Percentiles rank a stretch among this genome's conserved stretches.
Conservation (phyloP, 768 basidiomycete species). For the Sporobolomyces phaffii region DNA sequence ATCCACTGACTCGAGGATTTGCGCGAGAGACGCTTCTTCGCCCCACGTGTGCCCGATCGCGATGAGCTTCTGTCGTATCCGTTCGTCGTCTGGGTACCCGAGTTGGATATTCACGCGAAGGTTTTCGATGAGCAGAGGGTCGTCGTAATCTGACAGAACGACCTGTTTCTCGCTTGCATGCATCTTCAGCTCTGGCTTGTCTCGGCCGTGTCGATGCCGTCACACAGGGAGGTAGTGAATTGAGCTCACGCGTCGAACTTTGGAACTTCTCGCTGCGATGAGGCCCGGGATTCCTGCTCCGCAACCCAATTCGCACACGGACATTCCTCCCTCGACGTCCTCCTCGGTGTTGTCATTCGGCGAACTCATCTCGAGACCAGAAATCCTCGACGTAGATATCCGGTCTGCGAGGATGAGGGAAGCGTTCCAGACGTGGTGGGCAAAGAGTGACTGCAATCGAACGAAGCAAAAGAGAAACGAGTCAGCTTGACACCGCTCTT, state of each 20-base stretch:
- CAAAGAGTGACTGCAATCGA: constrained; percentile 1
- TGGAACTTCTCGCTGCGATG: constrained; percentile 13
- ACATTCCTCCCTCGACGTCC: not conserved
- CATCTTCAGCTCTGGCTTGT: not conserved
- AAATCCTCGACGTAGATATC: not conserved
- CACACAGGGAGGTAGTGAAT: not conserved
- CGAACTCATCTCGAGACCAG: constrained; percentile 2
- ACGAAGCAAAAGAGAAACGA: not conserved
- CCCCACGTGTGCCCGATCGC: constrained; percentile 26
- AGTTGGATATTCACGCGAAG: not conserved
- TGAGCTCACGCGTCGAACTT: not conserved
- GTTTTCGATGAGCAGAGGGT: constrained; percentile 14
- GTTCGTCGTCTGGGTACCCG: not conserved
- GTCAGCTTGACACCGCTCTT: not conserved
- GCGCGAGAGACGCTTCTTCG: not conserved
- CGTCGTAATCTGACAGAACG: constrained; percentile 23
- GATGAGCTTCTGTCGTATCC: not conserved
- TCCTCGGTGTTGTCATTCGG: not conserved
- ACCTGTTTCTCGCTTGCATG: not conserved
- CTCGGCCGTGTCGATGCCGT: not conserved
- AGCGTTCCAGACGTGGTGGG: constrained; percentile 14
- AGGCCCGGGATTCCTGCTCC: constrained; percentile 10
- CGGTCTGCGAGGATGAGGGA: constrained; percentile 13
- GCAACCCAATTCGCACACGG: not conserved
- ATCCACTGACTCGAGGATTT: constrained; percentile 17